A percentile compares a stretch with the other conserved stretches of the same genome.
These are phyloP conservation scores for Ophiostoma australiae DNA, from an alignment of 2,329 filamentous ascomycete genomes.

Conservation along the genomic window DNA sequence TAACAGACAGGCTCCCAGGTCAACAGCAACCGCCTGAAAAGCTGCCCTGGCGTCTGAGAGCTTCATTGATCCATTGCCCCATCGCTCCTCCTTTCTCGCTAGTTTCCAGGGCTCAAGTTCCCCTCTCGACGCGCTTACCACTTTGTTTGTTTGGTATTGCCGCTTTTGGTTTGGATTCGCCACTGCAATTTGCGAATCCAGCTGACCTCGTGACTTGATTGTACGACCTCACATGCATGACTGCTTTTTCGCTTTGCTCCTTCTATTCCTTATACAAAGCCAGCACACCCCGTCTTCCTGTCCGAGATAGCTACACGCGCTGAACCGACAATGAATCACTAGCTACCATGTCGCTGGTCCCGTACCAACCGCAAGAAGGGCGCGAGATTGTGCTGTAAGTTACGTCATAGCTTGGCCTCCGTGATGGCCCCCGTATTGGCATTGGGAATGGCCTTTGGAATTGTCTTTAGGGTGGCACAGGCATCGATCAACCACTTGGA, in stretches of 20 bases:
- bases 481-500: background rate
- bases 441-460: background rate
- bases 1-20: no score
- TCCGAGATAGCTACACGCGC: background rate
- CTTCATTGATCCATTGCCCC: background rate
- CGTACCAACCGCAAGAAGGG: conserved; percentile 67
- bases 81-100: background rate
- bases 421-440: background rate
- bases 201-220: background rate
- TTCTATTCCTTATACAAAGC: background rate
- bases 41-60: background rate
- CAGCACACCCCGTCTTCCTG: background rate
- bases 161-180: background rate
- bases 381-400: conserved; percentile 75
- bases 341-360: conserved; percentile 60
- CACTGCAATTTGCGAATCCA: conserved; percentile 1
- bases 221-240: background rate
- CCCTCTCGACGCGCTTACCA: background rate
- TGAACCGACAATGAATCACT: background rate
- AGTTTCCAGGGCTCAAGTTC: background rate
- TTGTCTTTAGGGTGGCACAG: background rate
- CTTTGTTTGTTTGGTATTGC: conserved; percentile 9
- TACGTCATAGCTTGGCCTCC: conserved; percentile 25
- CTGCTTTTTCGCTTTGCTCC: background rate
- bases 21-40: background rate